A percentile compares a stretch with the other conserved stretches of the same genome.
Evolutionary conservation across 2,329 filamentous ascomycete species (phyloP).

Genomic region (Bipolaris gigantea): DNA sequence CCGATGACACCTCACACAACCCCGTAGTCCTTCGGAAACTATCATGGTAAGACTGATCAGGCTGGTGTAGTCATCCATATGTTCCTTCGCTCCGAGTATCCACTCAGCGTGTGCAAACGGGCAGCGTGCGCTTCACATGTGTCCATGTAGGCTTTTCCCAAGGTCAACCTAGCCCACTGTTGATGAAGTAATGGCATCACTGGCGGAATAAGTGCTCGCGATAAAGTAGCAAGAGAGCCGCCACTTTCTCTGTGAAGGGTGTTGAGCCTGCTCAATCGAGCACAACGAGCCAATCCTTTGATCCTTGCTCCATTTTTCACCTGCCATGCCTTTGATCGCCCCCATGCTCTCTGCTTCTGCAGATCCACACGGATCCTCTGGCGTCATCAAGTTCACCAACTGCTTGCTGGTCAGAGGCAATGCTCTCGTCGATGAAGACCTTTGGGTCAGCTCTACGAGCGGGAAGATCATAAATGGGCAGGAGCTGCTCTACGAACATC

Average conservation of each 20-base stretch:
- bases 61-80: slow-evolving; percentile 20
- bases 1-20: slow-evolving; percentile 37
- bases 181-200: slow-evolving; percentile 17
- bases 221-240: slow-evolving; percentile 26
- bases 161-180: slow-evolving; percentile 18
- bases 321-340: slow-evolving; percentile 46
- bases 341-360: slow-evolving; percentile 39
- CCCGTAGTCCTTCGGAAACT: slow-evolving; percentile 16
- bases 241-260: slow-evolving; percentile 15
- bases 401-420: slow-evolving; percentile 74
- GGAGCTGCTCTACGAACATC: slow-evolving; percentile 67
- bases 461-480: slow-evolving; percentile 79
- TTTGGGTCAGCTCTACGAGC: slow-evolving; percentile 83
- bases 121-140: slow-evolving; percentile 23
- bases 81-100: slow-evolving; percentile 29
- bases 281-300: slow-evolving; percentile 21
- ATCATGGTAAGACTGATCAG: slow-evolving; percentile 11
- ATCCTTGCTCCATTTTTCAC: slow-evolving; percentile 15
- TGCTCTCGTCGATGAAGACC: slow-evolving; percentile 70
- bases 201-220: slow-evolving; percentile 5
- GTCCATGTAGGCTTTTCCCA: slow-evolving; percentile 11
- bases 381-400: slow-evolving; percentile 86
- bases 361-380: slow-evolving; percentile 32
- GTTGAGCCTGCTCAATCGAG: slow-evolving; percentile 38
- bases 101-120: slow-evolving; percentile 17